Evolutionary conservation across 805 yeast species (phyloP), one percentile per base, ranked within the genome.

Genomic region (Phaffomyces thermotolerans): DNA sequence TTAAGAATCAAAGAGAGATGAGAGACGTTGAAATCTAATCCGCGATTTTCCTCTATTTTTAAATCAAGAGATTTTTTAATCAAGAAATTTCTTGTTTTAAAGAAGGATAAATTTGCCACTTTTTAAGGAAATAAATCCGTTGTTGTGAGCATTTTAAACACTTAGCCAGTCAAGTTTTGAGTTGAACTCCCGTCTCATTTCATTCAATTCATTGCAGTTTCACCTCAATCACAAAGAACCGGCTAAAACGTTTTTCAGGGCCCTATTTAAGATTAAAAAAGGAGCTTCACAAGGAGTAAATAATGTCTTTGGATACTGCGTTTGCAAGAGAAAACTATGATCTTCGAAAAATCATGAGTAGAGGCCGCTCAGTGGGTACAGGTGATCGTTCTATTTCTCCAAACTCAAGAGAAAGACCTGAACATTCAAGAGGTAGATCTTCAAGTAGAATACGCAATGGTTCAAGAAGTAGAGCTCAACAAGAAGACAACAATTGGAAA

Each of bases 401-500:
- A 4, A 33, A 29, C 4, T 40, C 47, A 8, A 33, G 47, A 25
- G 47, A 52, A 18, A 44, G 44, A 14, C 45, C 47, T 23, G 52
- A 30, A 0, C 48, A 54, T 1, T 27, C 29, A 27, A 27, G 39
- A 8, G 48, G 48, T 15, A 41, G 54, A 38, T 39, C 42, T 4
- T 14, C 35, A 14, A 44, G 52, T 37, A 50, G 57, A 29, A 51
- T 60, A 40, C 44, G 51, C 29, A 46, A 39, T 33, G 39, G 36
- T 3, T 52, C 53, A 4, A 47, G 57, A 32, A 57, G 63, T 0
- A 53, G 65, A 23, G 56, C 66, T 7, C 55, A 57, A 34, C 58
- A 57, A 13, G 59, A 69, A 30, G 59, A 59, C 18, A 35, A 27
- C 14, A 56, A 54, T 31, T 57, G 45, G 44, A 75, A 74, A 52